Percentiles rank a stretch among this genome's conserved stretches.
phyloP scores from a whole-genome alignment of 2,329 filamentous ascomycete genomes.

The Xylariaceae sp. region DNA sequence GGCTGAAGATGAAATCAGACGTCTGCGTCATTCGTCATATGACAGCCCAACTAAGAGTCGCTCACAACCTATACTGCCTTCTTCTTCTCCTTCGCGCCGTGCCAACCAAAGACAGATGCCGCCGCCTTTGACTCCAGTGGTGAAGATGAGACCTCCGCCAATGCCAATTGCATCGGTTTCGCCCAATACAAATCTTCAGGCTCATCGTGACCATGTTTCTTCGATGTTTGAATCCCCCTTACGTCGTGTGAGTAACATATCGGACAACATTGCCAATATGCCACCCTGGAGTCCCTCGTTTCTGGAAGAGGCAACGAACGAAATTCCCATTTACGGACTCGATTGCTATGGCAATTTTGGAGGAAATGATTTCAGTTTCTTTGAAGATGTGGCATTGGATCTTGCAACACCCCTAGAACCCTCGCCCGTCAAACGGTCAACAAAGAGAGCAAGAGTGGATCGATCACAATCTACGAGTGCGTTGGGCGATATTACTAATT shows the following conservation, averaged over 20 bases:
- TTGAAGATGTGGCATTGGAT: slow-evolving; percentile 38
- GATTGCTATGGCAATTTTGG: slow-evolving; percentile 35
- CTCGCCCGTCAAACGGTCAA: slow-evolving; percentile 62
- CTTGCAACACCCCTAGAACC: slow-evolving; percentile 47
- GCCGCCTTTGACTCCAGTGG: slow-evolving; percentile 69
- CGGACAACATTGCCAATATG: slow-evolving; percentile 39
- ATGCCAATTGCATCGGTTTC: slow-evolving; percentile 69
- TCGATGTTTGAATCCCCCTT: slow-evolving; percentile 67
- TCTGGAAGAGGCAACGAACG: slow-evolving; percentile 46
- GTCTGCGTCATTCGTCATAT: slow-evolving; percentile 85
- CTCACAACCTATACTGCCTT: slow-evolving; percentile 48
- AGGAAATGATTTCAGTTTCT: slow-evolving; percentile 61
- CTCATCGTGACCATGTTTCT: slow-evolving; percentile 78
- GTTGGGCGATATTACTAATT: slow-evolving; percentile 55
- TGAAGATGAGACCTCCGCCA: slow-evolving; percentile 66
- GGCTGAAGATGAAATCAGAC: slow-evolving; percentile 92
- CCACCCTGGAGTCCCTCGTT: slow-evolving; percentile 62
- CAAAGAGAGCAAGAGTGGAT: slow-evolving; percentile 55
- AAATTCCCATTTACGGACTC: slow-evolving; percentile 36
- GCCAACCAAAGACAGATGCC: slow-evolving; percentile 54
- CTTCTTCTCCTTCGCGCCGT: slow-evolving; percentile 64
- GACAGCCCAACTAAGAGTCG: slow-evolving; percentile 78
- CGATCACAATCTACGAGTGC: slow-evolving; percentile 58
- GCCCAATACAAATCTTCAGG: slow-evolving; percentile 83
- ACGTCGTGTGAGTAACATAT: slow-evolving; percentile 42